Percentiles rank a stretch among this genome's conserved stretches.
phyloP scores from a whole-genome alignment of 495 filamentous ascomycete genomes.

The Penicillium turbatum region DNA sequence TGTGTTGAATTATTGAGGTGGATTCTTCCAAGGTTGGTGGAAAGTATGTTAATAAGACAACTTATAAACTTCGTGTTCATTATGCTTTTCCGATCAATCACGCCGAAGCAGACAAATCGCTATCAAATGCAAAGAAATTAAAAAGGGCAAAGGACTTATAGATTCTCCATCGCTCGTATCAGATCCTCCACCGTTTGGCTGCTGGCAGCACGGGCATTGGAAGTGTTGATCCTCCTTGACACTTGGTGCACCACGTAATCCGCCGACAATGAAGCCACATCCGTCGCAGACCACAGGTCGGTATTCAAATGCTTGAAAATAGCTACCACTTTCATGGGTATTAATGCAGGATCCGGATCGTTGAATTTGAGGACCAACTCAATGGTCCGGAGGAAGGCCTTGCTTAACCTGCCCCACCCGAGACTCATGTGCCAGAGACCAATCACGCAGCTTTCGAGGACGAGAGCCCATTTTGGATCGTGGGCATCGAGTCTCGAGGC shows the following conservation, averaged over 20 bases:
- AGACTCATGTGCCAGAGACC: slow-evolving; percentile 30
- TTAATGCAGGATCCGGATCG: slow-evolving; percentile 9
- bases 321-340: slow-evolving; percentile 17
- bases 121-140: neutral
- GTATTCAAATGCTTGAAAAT: slow-evolving; percentile 18
- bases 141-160: neutral
- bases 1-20: too few species aligned
- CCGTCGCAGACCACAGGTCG: slow-evolving; percentile 18
- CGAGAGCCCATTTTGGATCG: slow-evolving; percentile 22
- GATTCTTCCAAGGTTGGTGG: too few species aligned
- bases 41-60: neutral
- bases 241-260: slow-evolving; percentile 25
- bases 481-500: slow-evolving; percentile 13
- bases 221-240: neutral
- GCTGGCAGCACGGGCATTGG: neutral
- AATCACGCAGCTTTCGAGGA: slow-evolving; percentile 26
- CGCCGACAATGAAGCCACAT: slow-evolving; percentile 19
- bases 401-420: slow-evolving; percentile 27
- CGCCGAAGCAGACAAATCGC: neutral
- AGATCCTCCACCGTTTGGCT: slow-evolving; percentile 1
- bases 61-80: neutral
- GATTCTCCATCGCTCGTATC: slow-evolving; percentile 2
- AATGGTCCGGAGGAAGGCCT: slow-evolving; percentile 27
- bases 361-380: slow-evolving; percentile 18
- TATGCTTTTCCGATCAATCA: neutral